Conservation (phyloP, 805 yeast genomes). For the Saccharomyces jurei region DNA sequence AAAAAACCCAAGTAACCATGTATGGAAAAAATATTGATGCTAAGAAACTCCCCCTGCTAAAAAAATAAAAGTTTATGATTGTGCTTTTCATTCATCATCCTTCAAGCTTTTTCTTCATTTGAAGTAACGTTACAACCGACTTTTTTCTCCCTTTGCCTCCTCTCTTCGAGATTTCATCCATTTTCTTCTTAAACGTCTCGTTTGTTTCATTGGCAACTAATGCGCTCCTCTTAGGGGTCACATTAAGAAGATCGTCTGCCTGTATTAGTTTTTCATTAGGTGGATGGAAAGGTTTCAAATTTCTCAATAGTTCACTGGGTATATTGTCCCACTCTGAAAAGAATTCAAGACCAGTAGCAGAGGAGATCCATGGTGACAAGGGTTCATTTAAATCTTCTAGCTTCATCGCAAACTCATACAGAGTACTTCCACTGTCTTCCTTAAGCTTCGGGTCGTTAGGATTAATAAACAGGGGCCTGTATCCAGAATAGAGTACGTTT, state of each 20-base stretch:
- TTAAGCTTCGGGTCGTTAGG: constrained; percentile 6
- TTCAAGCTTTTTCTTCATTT: constrained; percentile 14
- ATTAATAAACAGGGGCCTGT: constrained; percentile 24
- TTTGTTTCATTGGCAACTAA: constrained; percentile 5
- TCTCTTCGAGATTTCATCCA: constrained; percentile 15
- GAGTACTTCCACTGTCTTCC: constrained; percentile 13
- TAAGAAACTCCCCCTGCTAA: neutral
- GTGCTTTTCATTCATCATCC: neutral
- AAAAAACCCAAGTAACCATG: neutral
- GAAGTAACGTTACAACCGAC: constrained; percentile 22
- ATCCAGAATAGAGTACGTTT: constrained; percentile 24
- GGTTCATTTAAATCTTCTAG: constrained; percentile 21
- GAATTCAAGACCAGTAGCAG: constrained; percentile 32
- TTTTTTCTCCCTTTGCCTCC: constrained; percentile 24
- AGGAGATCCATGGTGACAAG: constrained; percentile 28
- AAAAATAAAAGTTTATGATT: neutral
- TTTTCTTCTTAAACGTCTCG: constrained; percentile 13
- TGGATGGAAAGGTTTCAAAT: constrained; percentile 30
- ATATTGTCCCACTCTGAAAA: constrained; percentile 30
- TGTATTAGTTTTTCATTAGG: constrained; percentile 11
- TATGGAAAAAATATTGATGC: neutral
- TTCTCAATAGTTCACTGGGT: constrained; percentile 26
- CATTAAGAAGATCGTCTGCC: neutral
- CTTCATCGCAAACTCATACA: constrained; percentile 28
- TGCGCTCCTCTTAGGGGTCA: neutral